Evolutionary conservation across 2,329 filamentous ascomycete genomes (phyloP).

Genomic region (Colletotrichum gigasporum): DNA sequence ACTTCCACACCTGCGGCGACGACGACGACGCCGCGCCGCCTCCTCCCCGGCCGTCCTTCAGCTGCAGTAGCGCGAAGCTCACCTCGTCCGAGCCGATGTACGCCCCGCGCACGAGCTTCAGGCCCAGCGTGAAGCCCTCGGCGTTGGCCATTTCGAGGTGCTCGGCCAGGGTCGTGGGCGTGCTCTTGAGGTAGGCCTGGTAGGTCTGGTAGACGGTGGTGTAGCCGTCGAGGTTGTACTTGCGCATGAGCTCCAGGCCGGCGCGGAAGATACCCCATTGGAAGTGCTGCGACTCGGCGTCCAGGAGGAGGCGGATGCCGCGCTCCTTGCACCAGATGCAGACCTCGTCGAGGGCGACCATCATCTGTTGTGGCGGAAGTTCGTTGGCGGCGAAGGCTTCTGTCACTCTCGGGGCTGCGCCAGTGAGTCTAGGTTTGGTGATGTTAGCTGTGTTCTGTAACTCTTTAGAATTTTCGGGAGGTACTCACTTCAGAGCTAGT

Average conservation of each 20-base stretch:
- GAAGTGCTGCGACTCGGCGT: constrained; percentile 84
- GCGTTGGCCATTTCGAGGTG: constrained; percentile 69
- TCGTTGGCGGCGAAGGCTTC: constrained; percentile 70
- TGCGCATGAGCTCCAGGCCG: constrained; percentile 78
- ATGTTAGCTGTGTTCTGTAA: not conserved
- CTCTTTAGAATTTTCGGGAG: accelerated
- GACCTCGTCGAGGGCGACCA: constrained; percentile 77
- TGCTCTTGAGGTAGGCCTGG: constrained; percentile 78
- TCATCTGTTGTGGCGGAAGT: constrained; percentile 71
- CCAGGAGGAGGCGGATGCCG: constrained; percentile 80
- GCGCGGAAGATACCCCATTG: constrained; percentile 84
- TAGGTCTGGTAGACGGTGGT: constrained; percentile 84
- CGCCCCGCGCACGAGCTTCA: constrained; percentile 80
- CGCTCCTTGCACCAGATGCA: constrained; percentile 76
- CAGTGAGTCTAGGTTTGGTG: constrained; percentile 69
- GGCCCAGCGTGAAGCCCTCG: constrained; percentile 73
- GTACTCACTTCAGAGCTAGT: constrained; percentile 70
- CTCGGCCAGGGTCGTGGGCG: constrained; percentile 62
- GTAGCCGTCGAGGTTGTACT: constrained; percentile 72
- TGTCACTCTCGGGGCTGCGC: constrained; percentile 80
- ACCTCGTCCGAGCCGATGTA: constrained; percentile 87
- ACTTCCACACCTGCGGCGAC: constrained; percentile 37
- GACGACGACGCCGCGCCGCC: too few species aligned
- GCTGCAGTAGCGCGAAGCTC: constrained; percentile 67
- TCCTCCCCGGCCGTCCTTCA: not conserved